Base-by-base conservation (phyloP, 495 filamentous ascomycete genomes). In the Penicillium coprophilum region DNA sequence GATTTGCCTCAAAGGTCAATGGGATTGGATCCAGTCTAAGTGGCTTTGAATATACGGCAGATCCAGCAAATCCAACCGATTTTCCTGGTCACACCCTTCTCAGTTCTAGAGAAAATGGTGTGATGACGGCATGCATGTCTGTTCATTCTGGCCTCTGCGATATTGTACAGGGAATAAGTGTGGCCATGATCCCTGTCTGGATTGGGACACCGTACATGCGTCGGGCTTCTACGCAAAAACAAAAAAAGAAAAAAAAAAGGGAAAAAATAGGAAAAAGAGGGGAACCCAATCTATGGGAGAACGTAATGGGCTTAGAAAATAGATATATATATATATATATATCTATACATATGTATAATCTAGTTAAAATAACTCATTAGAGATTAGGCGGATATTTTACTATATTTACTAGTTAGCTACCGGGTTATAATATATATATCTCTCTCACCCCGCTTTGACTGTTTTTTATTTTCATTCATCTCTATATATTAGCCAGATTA, bases 141-240 rank as follows among this genome's bases (percentile, higher is more conserved):
- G 27, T 47, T 15, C 27, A 5, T 43, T 34, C 39, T 46, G 19
- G 34, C n/a, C 43, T 41, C 30, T 51, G n/a, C n/a, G n/a, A n/a
- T n/a, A n/a, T n/a, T n/a, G 49, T 15, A 50, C 47, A 50, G 34
- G 21, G 48, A 36, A 50, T 36, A 49, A 39, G 36, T 49, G 24
- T 27, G 50, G 45, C n/a, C 19, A 54, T 20, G 40, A 61, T 58
- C 59, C 59, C 53, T 56, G 59, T 58, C 38, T 55, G 46, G 46
- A 40, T 62, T 52, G 59, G 62, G 62, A 65, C 53, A 54, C 52
- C 27, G n/a, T 48, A 38, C 62, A 65, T 65, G 56, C 62, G 58
- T 65, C 46, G 47, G 53, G 62, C 56, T 58, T 64, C 58, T 65
- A 55, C 46, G 46, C 51, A n/a, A 41, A 58, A 51, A 39, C n/a